phyloP scores from a whole-genome alignment of 805 yeast genomes.

The Saturnispora hagleri region DNA sequence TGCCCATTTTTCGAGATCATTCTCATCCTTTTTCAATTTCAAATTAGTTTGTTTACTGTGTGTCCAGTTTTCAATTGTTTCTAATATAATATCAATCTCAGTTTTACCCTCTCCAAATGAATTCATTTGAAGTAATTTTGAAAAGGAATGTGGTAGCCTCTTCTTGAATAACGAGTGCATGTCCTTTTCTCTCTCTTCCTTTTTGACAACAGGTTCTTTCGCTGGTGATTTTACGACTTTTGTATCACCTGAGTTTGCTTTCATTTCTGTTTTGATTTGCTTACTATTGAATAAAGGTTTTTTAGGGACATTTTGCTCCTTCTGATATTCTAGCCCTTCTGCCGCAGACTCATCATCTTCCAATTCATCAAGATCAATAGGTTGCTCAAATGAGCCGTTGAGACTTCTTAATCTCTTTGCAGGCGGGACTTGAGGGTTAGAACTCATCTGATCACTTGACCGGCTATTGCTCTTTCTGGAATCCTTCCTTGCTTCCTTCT shows the following conservation, averaged over 20 bases:
- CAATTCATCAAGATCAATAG: slow-evolving; percentile 12
- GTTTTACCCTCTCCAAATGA: slow-evolving; percentile 20
- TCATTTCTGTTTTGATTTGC: background rate
- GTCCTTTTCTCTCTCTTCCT: background rate
- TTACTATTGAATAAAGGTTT: background rate
- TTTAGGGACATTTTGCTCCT: background rate
- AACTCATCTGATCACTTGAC: background rate
- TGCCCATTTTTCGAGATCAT: slow-evolving; percentile 15
- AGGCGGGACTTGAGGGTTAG: background rate
- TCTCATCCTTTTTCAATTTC: slow-evolving; percentile 5
- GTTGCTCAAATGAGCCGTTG: slow-evolving; percentile 3
- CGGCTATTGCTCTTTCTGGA: background rate
- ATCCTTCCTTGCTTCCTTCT: background rate
- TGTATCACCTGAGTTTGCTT: background rate
- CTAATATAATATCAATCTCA: slow-evolving; percentile 24
- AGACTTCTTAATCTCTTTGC: slow-evolving; percentile 2
- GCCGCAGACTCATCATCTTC: slow-evolving; percentile 6
- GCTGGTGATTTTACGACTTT: background rate
- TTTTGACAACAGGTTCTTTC: background rate
- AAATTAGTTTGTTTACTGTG: slow-evolving; percentile 15
- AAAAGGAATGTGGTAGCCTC: slow-evolving; percentile 8
- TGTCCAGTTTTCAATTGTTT: slow-evolving; percentile 23
- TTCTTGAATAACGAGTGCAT: slow-evolving; percentile 7
- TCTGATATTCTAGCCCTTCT: background rate
- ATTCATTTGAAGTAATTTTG: slow-evolving; percentile 6